phyloP scores from a whole-genome alignment of 2,329 filamentous ascomycete genomes.

The Colletotrichum lentis region DNA sequence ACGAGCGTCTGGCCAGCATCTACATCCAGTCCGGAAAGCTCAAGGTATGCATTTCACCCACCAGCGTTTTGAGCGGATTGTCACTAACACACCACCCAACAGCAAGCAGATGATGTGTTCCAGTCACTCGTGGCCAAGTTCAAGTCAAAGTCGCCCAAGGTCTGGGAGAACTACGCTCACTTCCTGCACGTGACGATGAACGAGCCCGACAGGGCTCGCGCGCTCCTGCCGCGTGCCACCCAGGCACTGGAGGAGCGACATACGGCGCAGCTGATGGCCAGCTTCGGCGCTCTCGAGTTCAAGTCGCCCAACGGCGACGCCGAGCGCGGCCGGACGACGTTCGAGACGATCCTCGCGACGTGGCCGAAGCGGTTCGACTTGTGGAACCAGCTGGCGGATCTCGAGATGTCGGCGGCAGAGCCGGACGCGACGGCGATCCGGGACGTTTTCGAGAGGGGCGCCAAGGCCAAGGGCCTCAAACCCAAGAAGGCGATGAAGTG shows the following conservation, averaged over 20 bases:
- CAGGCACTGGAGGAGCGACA: slow-evolving; percentile 79
- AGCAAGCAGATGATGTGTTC: slow-evolving; percentile 91
- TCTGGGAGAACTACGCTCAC: slow-evolving; percentile 95
- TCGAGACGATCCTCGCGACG: slow-evolving; percentile 83
- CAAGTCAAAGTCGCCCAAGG: slow-evolving; percentile 77
- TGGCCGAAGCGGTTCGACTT: slow-evolving; percentile 91
- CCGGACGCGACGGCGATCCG: slow-evolving; percentile 68
- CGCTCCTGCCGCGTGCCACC: slow-evolving; percentile 81
- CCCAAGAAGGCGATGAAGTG: slow-evolving; percentile 83
- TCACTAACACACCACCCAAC: slow-evolving; percentile 37
- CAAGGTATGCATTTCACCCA: slow-evolving; percentile 66
- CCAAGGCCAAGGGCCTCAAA: slow-evolving; percentile 75
- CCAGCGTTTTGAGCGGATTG: background rate
- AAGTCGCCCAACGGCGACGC: slow-evolving; percentile 81
- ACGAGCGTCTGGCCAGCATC: slow-evolving; percentile 89
- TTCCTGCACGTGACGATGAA: slow-evolving; percentile 82
- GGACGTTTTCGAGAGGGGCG: slow-evolving; percentile 83
- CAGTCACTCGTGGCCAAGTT: slow-evolving; percentile 88
- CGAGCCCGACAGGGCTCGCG: slow-evolving; percentile 76
- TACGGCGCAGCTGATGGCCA: slow-evolving; percentile 75
- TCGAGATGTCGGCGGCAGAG: slow-evolving; percentile 73
- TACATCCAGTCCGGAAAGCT: slow-evolving; percentile 91
- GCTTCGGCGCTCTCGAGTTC: slow-evolving; percentile 94
- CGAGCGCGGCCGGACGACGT: slow-evolving; percentile 93
- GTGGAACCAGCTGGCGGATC: slow-evolving; percentile 90